Percentiles rank a stretch among this genome's conserved stretches.
phyloP scores from a whole-genome alignment of 441 rosid genomes.

The Croton setiger region DNA sequence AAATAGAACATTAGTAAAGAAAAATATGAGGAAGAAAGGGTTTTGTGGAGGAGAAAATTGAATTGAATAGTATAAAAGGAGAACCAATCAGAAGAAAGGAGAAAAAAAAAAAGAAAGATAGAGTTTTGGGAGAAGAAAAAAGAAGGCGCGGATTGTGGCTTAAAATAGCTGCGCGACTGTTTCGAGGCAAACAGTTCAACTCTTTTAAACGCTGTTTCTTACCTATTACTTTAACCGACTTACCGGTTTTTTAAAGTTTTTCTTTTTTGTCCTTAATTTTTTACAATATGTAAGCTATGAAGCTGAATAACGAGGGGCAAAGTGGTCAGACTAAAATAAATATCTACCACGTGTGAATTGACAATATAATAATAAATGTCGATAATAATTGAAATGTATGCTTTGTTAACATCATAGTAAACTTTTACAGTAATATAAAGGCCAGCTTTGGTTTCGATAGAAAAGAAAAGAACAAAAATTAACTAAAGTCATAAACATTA shows the following conservation, averaged over 20 bases:
- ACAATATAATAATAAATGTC: not conserved
- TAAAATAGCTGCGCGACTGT: slow-evolving; percentile 23
- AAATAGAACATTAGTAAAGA: not conserved
- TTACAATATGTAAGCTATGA: not conserved
- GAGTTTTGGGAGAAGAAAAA: not conserved
- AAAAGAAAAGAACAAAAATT: not conserved
- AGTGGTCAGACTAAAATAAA: no score
- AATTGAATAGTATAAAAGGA: not conserved
- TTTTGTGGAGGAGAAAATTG: slow-evolving; percentile 25
- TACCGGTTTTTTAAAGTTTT: slow-evolving; percentile 17
- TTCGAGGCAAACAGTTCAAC: slow-evolving; percentile 16
- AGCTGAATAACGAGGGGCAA: not conserved
- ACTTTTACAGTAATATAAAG: not conserved
- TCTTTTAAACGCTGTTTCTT: slow-evolving; percentile 9
- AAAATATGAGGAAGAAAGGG: not conserved
- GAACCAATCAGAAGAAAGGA: slow-evolving; percentile 10
- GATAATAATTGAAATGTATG: not conserved
- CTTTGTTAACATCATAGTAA: not conserved
- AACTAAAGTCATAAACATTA: no score
- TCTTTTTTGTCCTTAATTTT: no score
- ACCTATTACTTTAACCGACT: slow-evolving; percentile 20
- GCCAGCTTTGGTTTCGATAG: not conserved
- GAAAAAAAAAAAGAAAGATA: not conserved
- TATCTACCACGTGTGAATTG: no score
- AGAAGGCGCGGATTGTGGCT: slow-evolving; percentile 27